phyloP scores from a whole-genome alignment of 257 asterid species.

The Jacaranda copaia region DNA sequence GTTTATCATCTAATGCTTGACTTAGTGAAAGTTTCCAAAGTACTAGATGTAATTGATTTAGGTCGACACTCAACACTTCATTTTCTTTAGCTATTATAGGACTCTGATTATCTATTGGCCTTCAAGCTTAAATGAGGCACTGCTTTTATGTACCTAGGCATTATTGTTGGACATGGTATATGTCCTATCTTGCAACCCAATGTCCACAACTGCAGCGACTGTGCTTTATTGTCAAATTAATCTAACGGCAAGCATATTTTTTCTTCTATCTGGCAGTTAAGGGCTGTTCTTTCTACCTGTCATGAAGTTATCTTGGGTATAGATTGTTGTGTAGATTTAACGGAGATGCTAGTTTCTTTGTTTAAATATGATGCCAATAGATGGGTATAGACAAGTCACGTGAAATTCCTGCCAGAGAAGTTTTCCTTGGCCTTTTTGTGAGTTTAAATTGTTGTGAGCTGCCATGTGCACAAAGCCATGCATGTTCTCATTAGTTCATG shows the following conservation, averaged over 20 bases:
- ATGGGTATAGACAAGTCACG: not conserved
- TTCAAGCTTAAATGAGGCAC: slow-evolving; percentile 1
- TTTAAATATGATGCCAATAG: not conserved
- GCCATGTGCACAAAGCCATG: not conserved
- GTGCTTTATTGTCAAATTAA: slow-evolving; percentile 9
- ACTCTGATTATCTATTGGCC: not conserved
- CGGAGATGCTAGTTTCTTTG: slow-evolving; percentile 11
- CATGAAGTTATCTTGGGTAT: slow-evolving; percentile 1
- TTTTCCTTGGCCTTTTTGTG: not conserved
- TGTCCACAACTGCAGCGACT: slow-evolving; percentile 5
- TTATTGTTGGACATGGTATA: not conserved
- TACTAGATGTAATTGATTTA: not conserved
- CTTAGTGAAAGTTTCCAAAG: not conserved
- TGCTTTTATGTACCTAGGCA: not conserved
- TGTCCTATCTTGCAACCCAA: not conserved
- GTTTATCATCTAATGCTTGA: not conserved
- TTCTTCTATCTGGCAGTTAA: slow-evolving; percentile 12
- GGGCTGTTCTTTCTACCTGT: slow-evolving; percentile 1
- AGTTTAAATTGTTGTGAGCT: not conserved
- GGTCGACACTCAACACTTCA: slow-evolving; percentile 12
- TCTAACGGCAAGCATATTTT: not conserved
- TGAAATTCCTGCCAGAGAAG: not conserved
- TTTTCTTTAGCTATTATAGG: slow-evolving; percentile 7
- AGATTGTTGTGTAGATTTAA: not conserved
- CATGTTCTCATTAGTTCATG: not conserved